phyloP scores from a whole-genome alignment of 2,329 filamentous ascomycete species.

The Sporothrix protearum region DNA sequence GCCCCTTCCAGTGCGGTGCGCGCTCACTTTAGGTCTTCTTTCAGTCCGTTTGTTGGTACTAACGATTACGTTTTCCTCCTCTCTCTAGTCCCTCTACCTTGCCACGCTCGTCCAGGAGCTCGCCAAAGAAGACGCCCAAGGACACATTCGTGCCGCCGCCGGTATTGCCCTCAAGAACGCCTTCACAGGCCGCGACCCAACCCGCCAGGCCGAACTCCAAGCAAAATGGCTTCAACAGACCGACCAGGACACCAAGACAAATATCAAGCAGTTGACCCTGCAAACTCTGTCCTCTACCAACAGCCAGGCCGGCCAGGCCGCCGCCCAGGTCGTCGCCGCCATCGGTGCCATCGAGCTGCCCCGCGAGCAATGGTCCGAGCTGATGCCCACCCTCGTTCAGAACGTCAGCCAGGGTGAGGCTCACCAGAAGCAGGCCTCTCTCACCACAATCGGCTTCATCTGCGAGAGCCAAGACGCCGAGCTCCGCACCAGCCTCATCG shows the following conservation, averaged over 20 bases:
- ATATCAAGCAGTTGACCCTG: conserved; percentile 86
- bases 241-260: conserved; percentile 74
- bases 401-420: conserved; percentile 85
- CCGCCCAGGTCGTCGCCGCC: conserved; percentile 91
- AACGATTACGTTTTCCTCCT: conserved; percentile 18
- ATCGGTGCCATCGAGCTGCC: conserved; percentile 95
- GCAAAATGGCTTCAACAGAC: conserved; percentile 87
- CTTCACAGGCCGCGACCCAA: conserved; percentile 87
- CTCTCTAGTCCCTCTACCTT: conserved; percentile 76
- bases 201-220: conserved; percentile 84
- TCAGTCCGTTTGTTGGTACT: not conserved
- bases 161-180: conserved; percentile 98
- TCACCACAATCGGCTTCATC: conserved; percentile 96
- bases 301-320: conserved; percentile 77
- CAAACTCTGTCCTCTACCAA: conserved; percentile 79
- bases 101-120: conserved; percentile 89
- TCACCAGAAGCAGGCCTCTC: conserved; percentile 87
- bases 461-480: conserved; percentile 93
- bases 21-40: not conserved
- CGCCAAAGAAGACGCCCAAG: conserved; percentile 79
- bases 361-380: conserved; percentile 85
- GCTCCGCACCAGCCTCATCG: conserved; percentile 71
- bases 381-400: conserved; percentile 84
- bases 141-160: conserved; percentile 86
- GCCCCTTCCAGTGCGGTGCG: conserved; percentile 6